Base-by-base conservation (phyloP, 345 rosid genomes). In the Leavenworthia alabamica region DNA sequence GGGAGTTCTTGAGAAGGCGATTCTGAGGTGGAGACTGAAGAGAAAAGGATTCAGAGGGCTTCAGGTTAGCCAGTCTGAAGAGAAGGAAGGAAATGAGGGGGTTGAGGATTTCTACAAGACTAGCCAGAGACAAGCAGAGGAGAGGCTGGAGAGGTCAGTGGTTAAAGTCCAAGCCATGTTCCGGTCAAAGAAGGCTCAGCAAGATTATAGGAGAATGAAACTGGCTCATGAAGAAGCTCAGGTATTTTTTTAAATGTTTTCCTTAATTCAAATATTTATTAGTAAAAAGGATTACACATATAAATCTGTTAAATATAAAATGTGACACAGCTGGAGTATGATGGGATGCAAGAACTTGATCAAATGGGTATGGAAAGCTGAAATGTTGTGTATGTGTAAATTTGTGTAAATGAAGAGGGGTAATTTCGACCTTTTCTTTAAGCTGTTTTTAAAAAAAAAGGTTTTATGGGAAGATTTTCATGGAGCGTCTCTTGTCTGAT, bases 151-250 rank as follows among this genome's bases (percentile, higher is more conserved):
- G 76, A 89, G 81, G 54, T 81, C 97, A 7, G 97, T 87, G 43
- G 78, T 84, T 19, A 70, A 75, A 15, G 96, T 94, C 53, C 97
- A 94, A 60, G 80, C 96, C 52, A 84, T 94, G 97, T 89, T 94
- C 77, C 87, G 97, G 15, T 94, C 99, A 62, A 94, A 79, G 92
- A 80, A 87, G 71, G 96, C 97, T 36, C 99, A 90, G 72, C 78
- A 83, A 52, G 95, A 94, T 36, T 94, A 94, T 53, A 76, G 82
- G 33, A 83, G 89, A 76, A 94, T 90, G 89, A 94, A 87, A 82
- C n/a, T 83, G 67, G 72, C 79, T 33, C 82, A 76, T 64, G 72
- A 66, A 59, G 67, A 78, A 72, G 97, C 97, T 55, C 70, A 62
- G 90, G 99, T 13, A 3, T 22, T 56, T 32, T 43, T 35, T 32